Evolutionary conservation across 208 protist species (phyloP), one percentile per base, ranked within the genome.

Genomic region (Trypanosoma platydactyli): DNA sequence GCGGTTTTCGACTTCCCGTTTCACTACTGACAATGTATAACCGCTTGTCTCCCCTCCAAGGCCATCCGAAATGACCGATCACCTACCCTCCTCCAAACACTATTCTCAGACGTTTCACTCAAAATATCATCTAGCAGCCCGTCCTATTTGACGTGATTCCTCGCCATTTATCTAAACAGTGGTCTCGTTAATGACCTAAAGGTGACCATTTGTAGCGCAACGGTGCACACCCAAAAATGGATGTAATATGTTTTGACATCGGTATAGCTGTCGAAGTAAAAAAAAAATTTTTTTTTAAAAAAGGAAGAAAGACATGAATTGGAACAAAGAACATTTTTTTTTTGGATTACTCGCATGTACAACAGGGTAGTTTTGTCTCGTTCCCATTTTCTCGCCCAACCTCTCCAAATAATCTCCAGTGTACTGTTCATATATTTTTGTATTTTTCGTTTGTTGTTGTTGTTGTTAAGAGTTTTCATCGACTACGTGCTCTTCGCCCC

Each of bases 21-120:
- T 62, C 12, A 46, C 63, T 51, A 58, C 20, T 33, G 5, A 58
- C 51, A 57, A n/a, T n/a, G n/a, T n/a, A n/a, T n/a, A n/a, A n/a
- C n/a, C n/a, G n/a, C n/a, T n/a, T n/a, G n/a, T n/a, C n/a, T n/a
- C n/a, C n/a, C n/a, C n/a, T n/a, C n/a, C n/a, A 24, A 9, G 9
- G 1, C 4, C 18, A 68, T 55, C 27, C 41, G 22, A 68, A 41
- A 68, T 18, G 30, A n/a, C n/a, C n/a, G n/a, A n/a, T n/a, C n/a
- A n/a, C n/a, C n/a, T n/a, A n/a, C n/a, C n/a, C n/a, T n/a, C n/a
- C n/a, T n/a, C n/a, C n/a, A n/a, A n/a, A n/a, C n/a, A n/a, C 4
- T 29, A 25, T 16, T 42, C 29, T 27, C 44, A 61, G 40, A 29
- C 35, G 25, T 25, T 45, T 52, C 42, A 11, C 49, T 48, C 7